Evolutionary conservation across 73 alveolate species (phyloP).

Genomic region (Symbiodinium pilosum): DNA sequence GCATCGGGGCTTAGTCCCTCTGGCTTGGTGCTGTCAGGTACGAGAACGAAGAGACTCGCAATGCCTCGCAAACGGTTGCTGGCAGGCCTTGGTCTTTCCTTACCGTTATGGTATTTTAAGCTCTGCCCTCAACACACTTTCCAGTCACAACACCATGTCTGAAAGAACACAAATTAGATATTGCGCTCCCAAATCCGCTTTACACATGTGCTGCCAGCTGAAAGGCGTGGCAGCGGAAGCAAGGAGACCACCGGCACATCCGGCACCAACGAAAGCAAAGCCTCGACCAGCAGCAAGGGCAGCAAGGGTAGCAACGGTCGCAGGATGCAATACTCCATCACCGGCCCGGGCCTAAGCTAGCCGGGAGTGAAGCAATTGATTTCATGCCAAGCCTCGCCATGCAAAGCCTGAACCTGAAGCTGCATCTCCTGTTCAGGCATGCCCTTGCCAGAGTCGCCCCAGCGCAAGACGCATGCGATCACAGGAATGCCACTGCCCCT

Average conservation of each 20-base stretch:
- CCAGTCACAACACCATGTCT: no score
- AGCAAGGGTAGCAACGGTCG: neutral
- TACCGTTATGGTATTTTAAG: no score
- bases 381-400: no score
- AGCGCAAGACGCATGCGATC: conserved; percentile 18
- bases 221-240: neutral
- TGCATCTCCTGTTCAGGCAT: conserved; percentile 13
- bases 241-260: conserved; percentile 11
- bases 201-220: no score
- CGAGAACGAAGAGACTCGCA: neutral
- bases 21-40: neutral
- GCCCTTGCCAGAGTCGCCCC: conserved; percentile 63
- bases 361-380: no score
- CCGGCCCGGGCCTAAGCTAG: conserved; percentile 12
- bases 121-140: no score
- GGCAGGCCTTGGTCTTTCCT: neutral
- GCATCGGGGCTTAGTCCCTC: neutral
- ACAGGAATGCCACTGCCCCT: conserved; percentile 68
- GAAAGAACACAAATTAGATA: no score
- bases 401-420: no score
- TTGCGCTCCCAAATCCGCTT: no score
- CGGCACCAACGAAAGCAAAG: conserved; percentile 24
- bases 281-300: conserved; percentile 13
- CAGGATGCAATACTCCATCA: conserved; percentile 38
- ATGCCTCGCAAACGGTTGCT: neutral